Base-by-base conservation (phyloP, 2,329 filamentous ascomycete genomes). In the Moelleriella libera region DNA sequence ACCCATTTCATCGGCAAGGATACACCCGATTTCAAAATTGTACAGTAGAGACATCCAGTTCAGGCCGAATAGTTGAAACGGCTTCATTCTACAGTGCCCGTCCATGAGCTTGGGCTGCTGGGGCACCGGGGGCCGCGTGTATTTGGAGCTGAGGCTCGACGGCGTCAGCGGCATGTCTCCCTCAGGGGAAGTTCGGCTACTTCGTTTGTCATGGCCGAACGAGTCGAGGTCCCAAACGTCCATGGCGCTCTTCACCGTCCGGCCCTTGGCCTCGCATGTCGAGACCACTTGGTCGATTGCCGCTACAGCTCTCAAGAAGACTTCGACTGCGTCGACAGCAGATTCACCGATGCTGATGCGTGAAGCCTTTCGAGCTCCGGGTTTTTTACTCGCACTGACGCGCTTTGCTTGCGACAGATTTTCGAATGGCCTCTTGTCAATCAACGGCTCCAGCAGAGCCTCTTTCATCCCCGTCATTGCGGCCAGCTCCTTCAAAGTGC, bases 1-100 rank as follows among this genome's bases (percentile, higher is more conserved):
- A 46, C 86, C 92, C 92, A 98, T 98, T 60, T 98, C 92, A 60
- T 98, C 92, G 2, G 92, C 92, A 14, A 98, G 71, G 48, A 98
- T 97, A 52, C 88, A 90, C 43, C 87, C 90, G 46, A 94, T 76
- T 30, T 81, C 74, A 49, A 85, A 81, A 46, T 82, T 74, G 67
- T 88, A 94, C 11, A 98, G 74, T 43, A 97, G 67, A 48, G 82
- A 80, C 58, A 98, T 76, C 92, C 92, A 98, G 60, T 97, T 97
- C 46, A 98, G 75, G 4, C 92, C 92, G 31, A 94, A 88, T 21
- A 97, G 68, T 61, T 98, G 92, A 58, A 96, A 97, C 37, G 92
- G 83, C 60, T 97, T 96, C 70, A 98, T 80, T 40, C 76, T 70
- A 48, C 90, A 76, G 47, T 85, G 76, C 0, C 82, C 73, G 31